Evolutionary conservation across 331 rosid species (phyloP).

Genomic region (Dryas integrifolia): DNA sequence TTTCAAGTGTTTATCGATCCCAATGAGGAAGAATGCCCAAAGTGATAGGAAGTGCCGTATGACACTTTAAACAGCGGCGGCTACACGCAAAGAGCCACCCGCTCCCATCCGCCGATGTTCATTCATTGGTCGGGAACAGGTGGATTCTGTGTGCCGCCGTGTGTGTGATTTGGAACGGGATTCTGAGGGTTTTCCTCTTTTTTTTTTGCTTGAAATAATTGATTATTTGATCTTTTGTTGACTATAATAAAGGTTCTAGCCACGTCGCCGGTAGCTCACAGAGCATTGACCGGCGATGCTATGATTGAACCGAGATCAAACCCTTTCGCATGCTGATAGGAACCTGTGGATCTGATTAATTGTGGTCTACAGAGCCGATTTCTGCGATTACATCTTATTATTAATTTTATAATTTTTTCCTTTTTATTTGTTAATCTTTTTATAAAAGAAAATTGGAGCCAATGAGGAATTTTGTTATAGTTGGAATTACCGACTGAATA

Average conservation of each 20-base stretch:
- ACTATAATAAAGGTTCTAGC: constrained; percentile 37
- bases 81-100: not conserved
- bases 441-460: constrained; percentile 33
- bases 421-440: not conserved
- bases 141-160: constrained; percentile 14
- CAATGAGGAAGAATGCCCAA: constrained; percentile 69
- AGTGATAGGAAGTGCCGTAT: constrained; percentile 94
- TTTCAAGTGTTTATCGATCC: not conserved
- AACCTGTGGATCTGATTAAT: constrained; percentile 44
- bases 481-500: constrained; percentile 85
- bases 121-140: constrained; percentile 27
- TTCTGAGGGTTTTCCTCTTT: constrained; percentile 28
- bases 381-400: constrained; percentile 54
- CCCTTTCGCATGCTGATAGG: constrained; percentile 65
- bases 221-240: not conserved
- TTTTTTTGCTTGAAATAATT: not conserved
- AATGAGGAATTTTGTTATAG: constrained; percentile 41
- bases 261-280: constrained; percentile 62
- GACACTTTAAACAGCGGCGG: constrained; percentile 56
- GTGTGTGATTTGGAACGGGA: constrained; percentile 41
- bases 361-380: constrained; percentile 59
- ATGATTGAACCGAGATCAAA: constrained; percentile 62
- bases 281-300: constrained; percentile 66
- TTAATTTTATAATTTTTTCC: not conserved
- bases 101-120: constrained; percentile 33